Base-by-base conservation (phyloP, 2,329 filamentous ascomycete species). In the Penicillium vulpinum region DNA sequence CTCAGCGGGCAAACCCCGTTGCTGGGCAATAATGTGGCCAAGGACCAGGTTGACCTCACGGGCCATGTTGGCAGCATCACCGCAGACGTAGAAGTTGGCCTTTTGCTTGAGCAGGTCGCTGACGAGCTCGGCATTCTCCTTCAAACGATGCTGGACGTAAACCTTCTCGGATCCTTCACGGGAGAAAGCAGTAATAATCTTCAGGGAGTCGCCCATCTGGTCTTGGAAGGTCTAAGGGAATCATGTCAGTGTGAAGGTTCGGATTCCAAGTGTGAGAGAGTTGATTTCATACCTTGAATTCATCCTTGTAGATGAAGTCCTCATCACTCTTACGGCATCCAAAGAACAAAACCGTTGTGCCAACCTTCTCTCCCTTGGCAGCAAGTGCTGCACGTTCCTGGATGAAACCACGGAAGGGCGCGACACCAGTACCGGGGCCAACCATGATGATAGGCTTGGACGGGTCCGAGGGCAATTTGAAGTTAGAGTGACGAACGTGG, bases 61-160 rank as follows among this genome's bases (percentile, higher is more conserved):
- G 45, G 92, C 92, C 92, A 97, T 97, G 80, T 96, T 92, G 55
- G 94, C 90, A 0, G 95, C 95, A 73, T 99, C 94, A 78, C 94
- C 94, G 70, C 95, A 99, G 57, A 99, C 93, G 75, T 99, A 99
- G 75, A 99, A 92, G 78, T 94, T 97, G 5, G 91, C 94, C 71
- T 88, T 88, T 75, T 92, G 82, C 65, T 89, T 82, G 10, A 99
- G 82, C 1, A 99, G 85, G 63, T 93, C 87, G 77, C 96, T 93
- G 77, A 99, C 83, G 68, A 96, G 86, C 68, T 90, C 84, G 57
- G 90, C 87, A 49, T 87, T 83, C 75, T 97, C 91, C 78, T 90
- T 88, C 59, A 99, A 83, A 60, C 90, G 85, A 77, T 99, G 92
- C 78, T 99, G 94, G 22, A 99, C 94, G 72, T 99, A 99, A 36